Evolutionary conservation across 371 early-diverging fungal genomes (phyloP).

Genomic region (Mucor racemosus): DNA sequence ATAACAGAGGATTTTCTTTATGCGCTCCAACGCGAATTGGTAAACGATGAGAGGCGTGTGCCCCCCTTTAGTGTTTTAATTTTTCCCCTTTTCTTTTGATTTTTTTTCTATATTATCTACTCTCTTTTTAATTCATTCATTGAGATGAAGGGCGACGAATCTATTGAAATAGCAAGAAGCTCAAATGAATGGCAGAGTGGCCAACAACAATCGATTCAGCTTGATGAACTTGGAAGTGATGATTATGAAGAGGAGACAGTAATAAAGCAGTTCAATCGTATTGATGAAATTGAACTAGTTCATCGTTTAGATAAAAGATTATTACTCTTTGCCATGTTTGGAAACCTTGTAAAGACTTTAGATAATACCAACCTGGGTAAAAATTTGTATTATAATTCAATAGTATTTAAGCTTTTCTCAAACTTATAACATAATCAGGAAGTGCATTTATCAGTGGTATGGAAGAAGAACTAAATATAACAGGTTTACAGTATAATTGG

Average conservation of each 20-base stretch:
- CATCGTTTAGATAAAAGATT: conserved; percentile 42
- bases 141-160: not conserved
- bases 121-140: not conserved
- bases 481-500: conserved; percentile 52
- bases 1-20: not conserved
- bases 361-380: conserved; percentile 50
- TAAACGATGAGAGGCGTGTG: not conserved
- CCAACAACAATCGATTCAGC: not conserved
- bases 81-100: not conserved
- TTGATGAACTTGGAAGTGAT: not conserved
- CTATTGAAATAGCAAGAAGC: not conserved
- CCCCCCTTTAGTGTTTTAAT: not conserved
- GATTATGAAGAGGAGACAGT: not conserved
- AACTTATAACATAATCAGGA: conserved; percentile 14
- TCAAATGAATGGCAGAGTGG: not conserved
- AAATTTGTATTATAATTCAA: not conserved
- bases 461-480: conserved; percentile 51
- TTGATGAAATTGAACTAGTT: conserved; percentile 35
- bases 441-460: conserved; percentile 58
- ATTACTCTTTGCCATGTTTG: conserved; percentile 51
- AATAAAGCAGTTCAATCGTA: conserved; percentile 2
- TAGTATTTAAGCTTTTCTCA: not conserved
- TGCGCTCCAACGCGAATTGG: not conserved
- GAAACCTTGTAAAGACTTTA: conserved; percentile 46
- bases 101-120: not conserved